Evolutionary conservation across 371 early-diverging fungal species (phyloP).

Genomic region (Lichtheimia ornata): DNA sequence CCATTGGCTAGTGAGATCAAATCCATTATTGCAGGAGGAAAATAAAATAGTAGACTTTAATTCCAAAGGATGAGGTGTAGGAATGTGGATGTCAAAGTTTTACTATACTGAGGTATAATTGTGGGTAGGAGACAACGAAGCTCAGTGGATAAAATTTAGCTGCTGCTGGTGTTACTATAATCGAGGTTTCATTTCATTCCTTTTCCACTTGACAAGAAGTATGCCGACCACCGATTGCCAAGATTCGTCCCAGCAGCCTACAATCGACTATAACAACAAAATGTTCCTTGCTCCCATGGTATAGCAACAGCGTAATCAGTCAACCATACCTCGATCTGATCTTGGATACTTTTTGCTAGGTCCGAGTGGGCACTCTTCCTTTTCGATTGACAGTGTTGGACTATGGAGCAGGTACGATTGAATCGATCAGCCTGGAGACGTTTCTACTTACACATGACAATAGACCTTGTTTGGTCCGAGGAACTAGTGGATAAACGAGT

Average conservation of each 20-base stretch:
- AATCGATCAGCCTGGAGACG: background rate
- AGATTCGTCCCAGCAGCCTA: background rate
- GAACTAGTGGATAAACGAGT: slow-evolving; percentile 91
- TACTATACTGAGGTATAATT: no score
- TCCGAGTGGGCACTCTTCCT: slow-evolving; percentile 88
- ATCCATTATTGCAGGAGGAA: slow-evolving; percentile 4
- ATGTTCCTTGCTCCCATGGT: slow-evolving; percentile 92
- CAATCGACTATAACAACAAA: slow-evolving; percentile 57
- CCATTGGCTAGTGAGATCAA: background rate
- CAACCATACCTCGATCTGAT: background rate
- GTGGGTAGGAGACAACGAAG: no score
- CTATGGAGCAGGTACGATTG: slow-evolving; percentile 81
- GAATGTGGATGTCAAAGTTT: background rate
- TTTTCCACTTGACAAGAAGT: no score
- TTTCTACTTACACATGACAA: background rate
- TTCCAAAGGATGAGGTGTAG: no score
- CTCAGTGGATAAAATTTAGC: no score
- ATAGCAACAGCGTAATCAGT: slow-evolving; percentile 10
- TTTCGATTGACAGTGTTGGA: slow-evolving; percentile 81
- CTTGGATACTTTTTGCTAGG: slow-evolving; percentile 29
- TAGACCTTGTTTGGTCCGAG: slow-evolving; percentile 90
- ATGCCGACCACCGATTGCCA: no score
- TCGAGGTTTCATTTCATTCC: no score
- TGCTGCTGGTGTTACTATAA: no score
- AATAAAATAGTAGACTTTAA: background rate